A percentile compares a stretch with the other conserved stretches of the same genome.
phyloP scores from a whole-genome alignment of 352 stramenopile species.

The Elongisporangium senticosum region DNA sequence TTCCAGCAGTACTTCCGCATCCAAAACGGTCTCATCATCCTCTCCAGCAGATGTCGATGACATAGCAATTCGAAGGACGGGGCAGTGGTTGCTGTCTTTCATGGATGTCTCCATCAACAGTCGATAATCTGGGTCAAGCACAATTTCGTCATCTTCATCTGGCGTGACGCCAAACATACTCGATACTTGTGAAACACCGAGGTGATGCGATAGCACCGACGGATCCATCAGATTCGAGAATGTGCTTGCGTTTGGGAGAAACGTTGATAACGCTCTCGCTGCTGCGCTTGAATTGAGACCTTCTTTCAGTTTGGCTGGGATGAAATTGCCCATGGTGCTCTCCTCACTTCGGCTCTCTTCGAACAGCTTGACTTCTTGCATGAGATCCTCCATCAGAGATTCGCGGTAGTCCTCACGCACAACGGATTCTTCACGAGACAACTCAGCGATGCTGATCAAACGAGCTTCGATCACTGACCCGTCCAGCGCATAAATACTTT shows the following conservation, averaged over 20 bases:
- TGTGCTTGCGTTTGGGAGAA: conserved; percentile 63
- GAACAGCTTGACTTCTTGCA: conserved; percentile 51
- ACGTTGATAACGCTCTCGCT: conserved; percentile 68
- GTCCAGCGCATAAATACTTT: conserved; percentile 65
- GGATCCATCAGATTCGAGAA: conserved; percentile 73
- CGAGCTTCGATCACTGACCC: conserved; percentile 65
- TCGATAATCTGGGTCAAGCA: conserved; percentile 57
- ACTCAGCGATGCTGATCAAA: conserved; percentile 60
- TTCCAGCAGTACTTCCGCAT: conserved; percentile 78
- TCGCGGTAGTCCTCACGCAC: conserved; percentile 46
- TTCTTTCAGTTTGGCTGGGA: conserved; percentile 44
- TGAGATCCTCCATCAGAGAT: conserved; percentile 54
- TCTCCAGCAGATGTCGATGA: conserved; percentile 64
- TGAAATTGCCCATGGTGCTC: conserved; percentile 43
- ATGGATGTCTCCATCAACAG: conserved; percentile 27
- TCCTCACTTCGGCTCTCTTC: conserved; percentile 40
- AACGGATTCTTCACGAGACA: conserved; percentile 32
- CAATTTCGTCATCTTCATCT: conserved; percentile 42
- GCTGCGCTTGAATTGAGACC: conserved; percentile 49
- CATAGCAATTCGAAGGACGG: conserved; percentile 77
- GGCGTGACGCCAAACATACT: conserved; percentile 58
- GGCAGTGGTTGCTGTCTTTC: conserved; percentile 46
- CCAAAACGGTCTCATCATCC: conserved; percentile 42
- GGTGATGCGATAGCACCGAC: conserved; percentile 47
- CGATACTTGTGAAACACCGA: conserved; percentile 28